These are phyloP conservation scores for Nidula microcarpa DNA, from an alignment of 768 basidiomycete genomes.

Conservation along the genomic window DNA sequence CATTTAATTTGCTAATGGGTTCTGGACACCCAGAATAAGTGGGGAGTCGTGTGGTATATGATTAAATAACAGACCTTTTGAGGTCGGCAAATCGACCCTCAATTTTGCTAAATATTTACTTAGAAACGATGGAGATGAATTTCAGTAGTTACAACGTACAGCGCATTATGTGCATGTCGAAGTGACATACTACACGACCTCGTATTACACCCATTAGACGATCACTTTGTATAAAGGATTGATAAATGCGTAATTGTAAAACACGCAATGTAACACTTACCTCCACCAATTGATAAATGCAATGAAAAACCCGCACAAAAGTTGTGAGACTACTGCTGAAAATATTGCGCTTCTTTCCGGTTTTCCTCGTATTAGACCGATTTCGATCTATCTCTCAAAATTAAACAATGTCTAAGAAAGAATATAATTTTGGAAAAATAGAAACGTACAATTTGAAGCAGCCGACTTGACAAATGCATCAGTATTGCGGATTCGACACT, in stretches of 20 bases:
- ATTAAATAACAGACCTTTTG: slow-evolving; percentile 10
- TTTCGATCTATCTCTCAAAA: slow-evolving; percentile 13
- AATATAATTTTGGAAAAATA: neutral
- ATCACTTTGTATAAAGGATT: slow-evolving; percentile 5
- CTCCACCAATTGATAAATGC: slow-evolving; percentile 16
- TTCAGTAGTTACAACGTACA: slow-evolving; percentile 9
- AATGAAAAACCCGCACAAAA: slow-evolving; percentile 12
- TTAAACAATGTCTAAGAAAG: neutral
- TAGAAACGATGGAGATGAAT: neutral
- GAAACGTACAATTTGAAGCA: slow-evolving; percentile 15
- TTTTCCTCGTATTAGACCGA: slow-evolving; percentile 5
- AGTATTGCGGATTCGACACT: slow-evolving; percentile 18
- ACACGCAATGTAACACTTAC: slow-evolving; percentile 5
- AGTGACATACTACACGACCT: slow-evolving; percentile 16
- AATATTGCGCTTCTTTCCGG: neutral
- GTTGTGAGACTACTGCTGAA: slow-evolving; percentile 10
- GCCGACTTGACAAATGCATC: slow-evolving; percentile 16
- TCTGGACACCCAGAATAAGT: slow-evolving; percentile 9
- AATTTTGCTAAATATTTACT: slow-evolving; percentile 9
- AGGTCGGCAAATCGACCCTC: slow-evolving; percentile 16
- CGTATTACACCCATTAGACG: slow-evolving; percentile 5
- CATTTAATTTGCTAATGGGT: slow-evolving; percentile 11
- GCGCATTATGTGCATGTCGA: slow-evolving; percentile 20
- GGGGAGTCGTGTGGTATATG: neutral
- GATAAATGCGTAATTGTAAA: neutral